Percentiles rank a stretch among this genome's conserved stretches.
These are phyloP conservation scores for Penicillium angulare DNA, from an alignment of 495 filamentous ascomycete species.

Conservation along the genomic window DNA sequence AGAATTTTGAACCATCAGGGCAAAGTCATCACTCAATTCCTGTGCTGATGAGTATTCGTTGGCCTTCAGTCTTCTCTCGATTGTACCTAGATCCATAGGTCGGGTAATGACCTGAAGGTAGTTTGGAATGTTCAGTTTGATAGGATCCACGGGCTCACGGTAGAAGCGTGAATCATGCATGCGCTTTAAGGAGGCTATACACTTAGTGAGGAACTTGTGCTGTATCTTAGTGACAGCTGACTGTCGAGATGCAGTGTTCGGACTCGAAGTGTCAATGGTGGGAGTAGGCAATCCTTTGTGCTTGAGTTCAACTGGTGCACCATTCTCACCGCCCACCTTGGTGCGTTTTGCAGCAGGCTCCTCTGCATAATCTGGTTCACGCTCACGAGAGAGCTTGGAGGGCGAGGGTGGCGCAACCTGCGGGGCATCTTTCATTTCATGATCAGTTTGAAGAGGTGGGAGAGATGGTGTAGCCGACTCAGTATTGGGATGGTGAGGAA, in stretches of 20 bases:
- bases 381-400: conserved; percentile 63
- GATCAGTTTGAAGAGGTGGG: conserved; percentile 29
- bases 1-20: conserved; percentile 73
- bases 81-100: conserved; percentile 79
- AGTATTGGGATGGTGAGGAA: conserved; percentile 36
- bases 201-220: conserved; percentile 52
- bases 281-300: conserved; percentile 33
- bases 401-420: conserved; percentile 37
- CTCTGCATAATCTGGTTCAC: conserved; percentile 67
- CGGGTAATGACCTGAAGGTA: conserved; percentile 70
- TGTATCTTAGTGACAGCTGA: conserved; percentile 53
- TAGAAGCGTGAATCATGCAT: conserved; percentile 74
- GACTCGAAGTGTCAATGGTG: conserved; percentile 16
- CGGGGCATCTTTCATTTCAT: conserved; percentile 41
- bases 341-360: conserved; percentile 76
- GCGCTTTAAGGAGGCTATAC: conserved; percentile 72
- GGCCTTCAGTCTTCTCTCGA: conserved; percentile 78
- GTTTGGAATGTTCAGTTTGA: conserved; percentile 63
- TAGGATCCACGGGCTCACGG: conserved; percentile 67
- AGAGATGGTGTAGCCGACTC: conserved; percentile 7
- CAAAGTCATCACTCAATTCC: conserved; percentile 67
- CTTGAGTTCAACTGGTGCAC: conserved; percentile 33
- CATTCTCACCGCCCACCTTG: conserved; percentile 54
- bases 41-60: conserved; percentile 61
- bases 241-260: conserved; percentile 9